Percentiles rank a stretch among this genome's conserved stretches.
Evolutionary conservation across 257 asterid species (phyloP).

Genomic region (Nicotiana sylvestris): DNA sequence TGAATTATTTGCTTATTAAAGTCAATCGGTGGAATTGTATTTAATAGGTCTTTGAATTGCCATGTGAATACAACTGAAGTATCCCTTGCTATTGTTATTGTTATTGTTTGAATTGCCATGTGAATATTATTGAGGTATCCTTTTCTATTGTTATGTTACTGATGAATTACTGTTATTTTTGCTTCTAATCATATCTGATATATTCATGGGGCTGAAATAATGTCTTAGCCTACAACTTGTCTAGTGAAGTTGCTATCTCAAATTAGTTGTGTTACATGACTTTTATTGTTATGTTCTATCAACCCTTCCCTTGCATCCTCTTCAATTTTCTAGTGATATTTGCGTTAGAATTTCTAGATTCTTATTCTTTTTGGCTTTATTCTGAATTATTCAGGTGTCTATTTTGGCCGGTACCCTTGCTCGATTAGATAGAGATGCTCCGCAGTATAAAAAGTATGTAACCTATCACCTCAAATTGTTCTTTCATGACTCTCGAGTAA

Average conservation of each 20-base stretch:
- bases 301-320: not conserved
- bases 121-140: not conserved
- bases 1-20: not conserved
- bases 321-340: not conserved
- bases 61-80: not conserved
- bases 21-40: not conserved
- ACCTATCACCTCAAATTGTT: not conserved
- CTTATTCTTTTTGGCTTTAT: not conserved
- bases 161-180: not conserved
- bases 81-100: not conserved
- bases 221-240: not conserved
- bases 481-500: not conserved
- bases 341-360: not conserved
- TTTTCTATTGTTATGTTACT: not conserved
- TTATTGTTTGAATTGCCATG: not conserved
- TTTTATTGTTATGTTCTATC: not conserved
- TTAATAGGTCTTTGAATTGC: not conserved
- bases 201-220: not conserved
- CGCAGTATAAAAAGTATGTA: slow-evolving; percentile 84
- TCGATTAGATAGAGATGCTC: slow-evolving; percentile 99
- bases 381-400: slow-evolving; percentile 62
- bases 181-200: slow-evolving; percentile 7
- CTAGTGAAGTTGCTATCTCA: not conserved
- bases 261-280: not conserved
- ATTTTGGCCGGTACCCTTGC: slow-evolving; percentile 99